Evolutionary conservation across 306 rosid genomes (phyloP).

Genomic region (Rosa multiflora): DNA sequence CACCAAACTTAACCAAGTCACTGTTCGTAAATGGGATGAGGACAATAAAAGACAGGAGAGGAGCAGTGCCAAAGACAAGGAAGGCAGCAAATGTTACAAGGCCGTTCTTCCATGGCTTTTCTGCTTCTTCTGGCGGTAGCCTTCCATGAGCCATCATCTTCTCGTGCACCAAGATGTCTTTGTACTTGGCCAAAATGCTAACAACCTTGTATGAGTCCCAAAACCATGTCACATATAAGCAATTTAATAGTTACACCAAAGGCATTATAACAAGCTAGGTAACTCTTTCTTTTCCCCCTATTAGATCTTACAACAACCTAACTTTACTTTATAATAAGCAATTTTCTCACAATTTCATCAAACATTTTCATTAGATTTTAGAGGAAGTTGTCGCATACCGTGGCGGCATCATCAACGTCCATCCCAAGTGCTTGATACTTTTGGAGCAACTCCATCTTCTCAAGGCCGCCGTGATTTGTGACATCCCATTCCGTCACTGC

Average conservation of each 20-base stretch:
- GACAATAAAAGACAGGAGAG: slow-evolving; percentile 56
- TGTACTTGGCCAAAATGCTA: slow-evolving; percentile 57
- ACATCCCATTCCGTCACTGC: slow-evolving; percentile 58
- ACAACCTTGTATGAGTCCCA: slow-evolving; percentile 41
- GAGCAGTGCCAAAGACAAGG: slow-evolving; percentile 48
- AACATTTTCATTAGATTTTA: neutral
- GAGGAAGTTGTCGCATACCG: slow-evolving; percentile 20
- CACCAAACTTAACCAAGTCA: slow-evolving; percentile 40
- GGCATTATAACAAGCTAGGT: neutral
- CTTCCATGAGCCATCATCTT: slow-evolving; percentile 50
- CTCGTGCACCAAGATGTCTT: slow-evolving; percentile 52
- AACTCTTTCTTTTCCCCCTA: neutral
- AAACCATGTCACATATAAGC: neutral
- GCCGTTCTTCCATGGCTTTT: slow-evolving; percentile 64
- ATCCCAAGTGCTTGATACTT: slow-evolving; percentile 57
- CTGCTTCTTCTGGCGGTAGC: slow-evolving; percentile 43
- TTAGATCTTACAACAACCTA: neutral
- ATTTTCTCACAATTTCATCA: neutral
- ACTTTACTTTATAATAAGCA: neutral
- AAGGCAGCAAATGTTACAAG: slow-evolving; percentile 47
- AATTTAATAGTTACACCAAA: slow-evolving; percentile 10
- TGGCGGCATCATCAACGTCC: slow-evolving; percentile 47
- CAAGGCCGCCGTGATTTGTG: slow-evolving; percentile 26
- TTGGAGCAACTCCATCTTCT: slow-evolving; percentile 35
- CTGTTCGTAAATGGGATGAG: slow-evolving; percentile 54